Base-by-base conservation (phyloP, 106 monocot species). In the Chionographis japonica region DNA sequence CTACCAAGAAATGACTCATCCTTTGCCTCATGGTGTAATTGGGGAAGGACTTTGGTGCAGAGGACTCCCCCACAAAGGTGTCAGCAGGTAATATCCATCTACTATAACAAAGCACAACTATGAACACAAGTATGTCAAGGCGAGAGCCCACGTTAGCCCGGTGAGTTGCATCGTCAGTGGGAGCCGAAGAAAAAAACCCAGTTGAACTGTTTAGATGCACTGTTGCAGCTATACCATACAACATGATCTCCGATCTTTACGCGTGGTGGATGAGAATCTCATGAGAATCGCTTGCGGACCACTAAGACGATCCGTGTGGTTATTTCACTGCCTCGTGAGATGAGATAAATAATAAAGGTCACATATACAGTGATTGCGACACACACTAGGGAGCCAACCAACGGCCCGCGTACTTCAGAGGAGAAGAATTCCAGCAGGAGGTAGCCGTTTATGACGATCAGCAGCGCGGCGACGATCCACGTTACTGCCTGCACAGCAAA, bases 361-460 rank as follows among this genome's bases (percentile, higher is more conserved):
- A 63, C 64, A 61, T 86, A 86, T 27, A 59, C 53, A 13, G 72
- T 66, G 9, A 78, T 60, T 15, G 46, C 58, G 43, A 69, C 43
- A 46, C 60, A 68, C 4, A 81, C 71, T 14, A 71, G 61, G 7
- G 72, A 75, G 65, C 75, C 65, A 8, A 67, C 58, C 55, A 70
- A 69, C 12, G 16, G 20, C 3, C 78, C 78, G 18, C 50, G 66
- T 37, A 78, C 60, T 75, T 81, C 86, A 14, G 67, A 58, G 16
- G 74, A 71, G 72, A 86, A 78, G 58, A 75, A 86, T 59, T 81
- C 78, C 74, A 86, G 19, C 67, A 86, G 57, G 15, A 86, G 78
- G 62, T 81, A 86, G 15, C 73, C 81, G 61, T 86, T 86, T 50
- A 86, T 81, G 49, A 56, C 58, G 51, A 86, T 86, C 50, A 86